Evolutionary conservation across 2,329 filamentous ascomycete genomes (phyloP), one percentile per base, ranked within the genome.

Genomic region (Tolypocladium tundrense): DNA sequence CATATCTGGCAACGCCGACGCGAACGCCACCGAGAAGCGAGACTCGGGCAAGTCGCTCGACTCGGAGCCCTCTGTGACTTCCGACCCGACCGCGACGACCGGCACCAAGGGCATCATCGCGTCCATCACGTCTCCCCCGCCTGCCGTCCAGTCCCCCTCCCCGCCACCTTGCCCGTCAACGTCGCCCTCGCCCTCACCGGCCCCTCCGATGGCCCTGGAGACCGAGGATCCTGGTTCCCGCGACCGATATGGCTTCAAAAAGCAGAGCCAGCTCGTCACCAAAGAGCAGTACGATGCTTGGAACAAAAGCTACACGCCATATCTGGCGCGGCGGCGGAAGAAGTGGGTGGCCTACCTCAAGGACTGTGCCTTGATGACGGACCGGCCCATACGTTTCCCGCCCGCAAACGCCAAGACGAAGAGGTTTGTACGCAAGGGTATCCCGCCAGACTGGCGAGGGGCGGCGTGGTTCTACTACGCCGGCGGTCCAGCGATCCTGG

Each of bases 391-490:
- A 42, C 82, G 84, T 2, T 97, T 97, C 64, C 93, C 93, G 1
- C 81, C 87, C 1, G 88, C 86, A 56, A 90, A 86, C 54, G 83
- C 86, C 52, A 96, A 95, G 72, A 85, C 94, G 50, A 96, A 95
- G 73, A 83, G 91, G 21, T 97, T 94, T 69, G 84, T 96, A 54
- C 86, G 92, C 55, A 97, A 97, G 72, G 93, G 93, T 19, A 93
- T 97, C 54, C 93, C 93, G 3, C 90, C 92, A 0, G 91, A 96
- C 63, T 96, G 91, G 85, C 85, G 93, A 67, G 93, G 93, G n/a
- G 88, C 90, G 7, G 93, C 93, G 52, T 97, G 93, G 93, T 97
- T 96, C 72, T 97, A 89, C 75, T 97, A 97, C 69, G 91, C 91
- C 13, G 91, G 91, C 24, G 93, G 93, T 1, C 91, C 91, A 31